Base-by-base conservation (phyloP, 139 green algal species). In the Tetraselmis striata region DNA sequence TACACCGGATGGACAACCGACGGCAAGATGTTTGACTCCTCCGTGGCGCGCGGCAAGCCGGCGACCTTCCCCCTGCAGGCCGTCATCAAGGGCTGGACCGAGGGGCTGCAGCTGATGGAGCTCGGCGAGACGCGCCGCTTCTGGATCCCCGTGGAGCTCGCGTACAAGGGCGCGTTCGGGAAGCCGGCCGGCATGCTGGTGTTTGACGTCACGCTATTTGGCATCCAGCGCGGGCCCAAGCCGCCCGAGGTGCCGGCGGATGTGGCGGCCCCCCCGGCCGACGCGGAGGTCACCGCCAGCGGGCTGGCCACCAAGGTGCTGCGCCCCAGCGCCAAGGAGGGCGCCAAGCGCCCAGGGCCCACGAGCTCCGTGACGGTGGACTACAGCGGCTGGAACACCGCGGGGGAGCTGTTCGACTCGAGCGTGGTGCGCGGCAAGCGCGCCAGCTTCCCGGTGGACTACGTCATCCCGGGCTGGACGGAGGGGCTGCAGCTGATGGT, bases 1-100 rank as follows among this genome's bases (percentile, higher is more conserved):
- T 82, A 82, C 79, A 82, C 79, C 2, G 79, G 79, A 2, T 82
- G 79, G 79, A 59, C 77, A 25, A 59, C 77, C 25, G 77, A 80
- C 77, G 77, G 77, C 77, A 80, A 59, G 77, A 81, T 81, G 77
- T 67, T 67, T 23, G 77, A 81, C 31, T 30, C 18, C 31, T 75
- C 31, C 31, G 79, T 82, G 23, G 58, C 23, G 32, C 30, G 79
- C 30, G 31, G 31, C 22, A 78, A 82, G 58, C 32, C 25, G 24
- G 31, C 31, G 23, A 77, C 79, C 30, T 82, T 82, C 79, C 2
- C 5, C 30, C 31, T 77, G 22, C 2, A 75, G 30, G 2, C 2
- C 58, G 31, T 82, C 23, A 82, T 82, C 79, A 82, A 82, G 32
- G 79, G 79, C 18, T 82, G 79, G 79, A 25, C 22, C 11, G 79